Evolutionary conservation across 1,139 yeast genomes (phyloP), one percentile per base, ranked within the genome.

Genomic region (Fermentozyma sake): DNA sequence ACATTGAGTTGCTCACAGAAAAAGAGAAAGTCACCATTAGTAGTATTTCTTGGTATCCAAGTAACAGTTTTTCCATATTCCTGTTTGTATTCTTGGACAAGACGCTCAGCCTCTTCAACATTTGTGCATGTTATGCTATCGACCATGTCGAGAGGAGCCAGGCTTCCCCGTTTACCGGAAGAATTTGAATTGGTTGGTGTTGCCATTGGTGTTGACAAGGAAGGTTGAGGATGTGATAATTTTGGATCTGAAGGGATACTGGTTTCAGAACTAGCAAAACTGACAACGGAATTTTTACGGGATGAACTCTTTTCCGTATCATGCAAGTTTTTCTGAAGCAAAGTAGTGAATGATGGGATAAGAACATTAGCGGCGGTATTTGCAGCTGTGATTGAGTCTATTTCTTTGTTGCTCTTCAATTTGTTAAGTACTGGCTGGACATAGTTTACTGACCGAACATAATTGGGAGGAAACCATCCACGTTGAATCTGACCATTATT

Each of bases 391-490:
- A 67, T 52, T 12, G 63, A 50, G 38, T 66, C 73, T 20, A 67
- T 47, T 34, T 67, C 72, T 40, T 62, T 61, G 30, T 62, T 61
- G 32, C 55, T 51, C 37, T 57, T 61, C 33, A 65, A 44, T 37
- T 61, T 55, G 37, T 60, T 61, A 31, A 65, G 49, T 5, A 64
- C 62, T 5, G 72, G 73, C 36, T 67, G 72, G 18, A 66, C 71
- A 38, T 66, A 65, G 39, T 65, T 60, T 16, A 67, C 72, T 2
- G 69, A 55, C 24, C 73, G 61, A 11, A 74, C 75, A 49, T 68
- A 73, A 29, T 69, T 68, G 30, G 66, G 67, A n/a, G 89, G 87
- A 52, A 81, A 78, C 91, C 91, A 81, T 36, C 91, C 91, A 43
- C 89, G 60, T 10, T 58, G 52, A 7, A 69, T 53, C 10, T 61